Base-by-base conservation (phyloP, 2,329 filamentous ascomycete genomes). In the Ophioceras dolichostomum region DNA sequence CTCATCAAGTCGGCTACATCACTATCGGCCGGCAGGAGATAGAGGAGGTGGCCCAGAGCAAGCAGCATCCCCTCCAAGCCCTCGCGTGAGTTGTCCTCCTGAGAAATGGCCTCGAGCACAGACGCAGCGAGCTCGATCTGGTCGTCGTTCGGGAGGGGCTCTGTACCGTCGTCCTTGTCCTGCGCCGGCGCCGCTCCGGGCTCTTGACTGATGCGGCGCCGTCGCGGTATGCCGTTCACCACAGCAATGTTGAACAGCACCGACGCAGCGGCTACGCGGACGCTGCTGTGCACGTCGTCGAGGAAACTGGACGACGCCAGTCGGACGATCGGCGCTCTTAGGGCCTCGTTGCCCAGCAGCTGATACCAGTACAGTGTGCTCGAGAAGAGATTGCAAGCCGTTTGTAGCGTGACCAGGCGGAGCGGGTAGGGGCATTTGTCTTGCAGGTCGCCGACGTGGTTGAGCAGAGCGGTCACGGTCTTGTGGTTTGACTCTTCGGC, bases 111-210 rank as follows among this genome's bases (percentile, higher is more conserved):
- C 57, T 95, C 87, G 1, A 94, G 61, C 7, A 91, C 60, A 1
- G 83, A 82, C 1, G 88, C 88, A 0, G 82, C 76, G 5, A 96
- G 63, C 56, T 94, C 87, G 1, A 93, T 73, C 51, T 91, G 81
- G 41, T 83, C 77, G 3, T 68, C 72, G 27, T 85, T 80, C 0
- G 75, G 64, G 3, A 95, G 56, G 0, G 60, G 62, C 33, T 81
- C 73, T 10, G 22, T 26, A 7, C 8, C 22, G 22, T 7, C 22
- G 8, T 26, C 22, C 7, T 26, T 12, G 12, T 26, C 22, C 8
- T 12, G 8, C 8, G 8, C 22, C 8, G 8, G 8, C 8, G 8
- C 22, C 12, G 35, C 6, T 5, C 62, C 59, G 1, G 68, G 60
- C 10, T 72, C 67, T 20, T 75, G 68, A 27, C 71, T 64, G n/a